Evolutionary conservation across 2,329 filamentous ascomycete species (phyloP).

Genomic region (Nemania serpens): DNA sequence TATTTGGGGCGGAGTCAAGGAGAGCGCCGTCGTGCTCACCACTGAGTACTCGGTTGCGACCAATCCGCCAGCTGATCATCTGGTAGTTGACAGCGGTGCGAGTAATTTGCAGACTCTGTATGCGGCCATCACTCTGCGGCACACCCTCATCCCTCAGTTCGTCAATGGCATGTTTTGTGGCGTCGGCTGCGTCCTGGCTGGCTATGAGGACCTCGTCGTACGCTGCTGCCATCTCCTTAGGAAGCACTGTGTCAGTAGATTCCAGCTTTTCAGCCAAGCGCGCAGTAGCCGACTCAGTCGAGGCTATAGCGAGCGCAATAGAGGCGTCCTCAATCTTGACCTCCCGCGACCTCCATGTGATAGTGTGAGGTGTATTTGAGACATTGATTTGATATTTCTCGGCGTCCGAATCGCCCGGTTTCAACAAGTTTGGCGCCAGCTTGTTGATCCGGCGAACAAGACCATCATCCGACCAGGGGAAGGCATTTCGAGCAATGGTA

Average conservation of each 20-base stretch:
- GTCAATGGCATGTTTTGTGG: conserved; percentile 90
- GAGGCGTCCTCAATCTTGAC: conserved; percentile 92
- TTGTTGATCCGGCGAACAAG: conserved; percentile 71
- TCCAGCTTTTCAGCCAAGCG: conserved; percentile 54
- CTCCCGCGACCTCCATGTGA: conserved; percentile 83
- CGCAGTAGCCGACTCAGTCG: conserved; percentile 62
- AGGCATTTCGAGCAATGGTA: conserved; percentile 77
- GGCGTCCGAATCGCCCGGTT: conserved; percentile 56
- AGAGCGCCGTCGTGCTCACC: conserved; percentile 79
- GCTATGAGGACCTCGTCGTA: conserved; percentile 91
- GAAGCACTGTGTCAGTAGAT: conserved; percentile 50
- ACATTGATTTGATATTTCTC: conserved; percentile 55
- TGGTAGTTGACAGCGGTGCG: conserved; percentile 93
- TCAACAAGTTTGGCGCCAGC: conserved; percentile 70
- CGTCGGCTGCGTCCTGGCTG: conserved; percentile 92
- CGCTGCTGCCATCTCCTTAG: conserved; percentile 75
- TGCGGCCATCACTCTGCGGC: conserved; percentile 78
- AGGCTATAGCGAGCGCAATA: conserved; percentile 81
- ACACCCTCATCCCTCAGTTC: conserved; percentile 84
- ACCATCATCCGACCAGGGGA: conserved; percentile 66
- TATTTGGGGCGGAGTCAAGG: conserved; percentile 52
- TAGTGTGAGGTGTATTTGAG: conserved; percentile 69
- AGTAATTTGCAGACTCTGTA: conserved; percentile 92
- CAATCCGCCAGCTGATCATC: conserved; percentile 92
- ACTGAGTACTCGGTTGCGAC: conserved; percentile 86